Evolutionary conservation across 306 rosid species (phyloP).

Genomic region (Ammopiptanthus mongolicus): DNA sequence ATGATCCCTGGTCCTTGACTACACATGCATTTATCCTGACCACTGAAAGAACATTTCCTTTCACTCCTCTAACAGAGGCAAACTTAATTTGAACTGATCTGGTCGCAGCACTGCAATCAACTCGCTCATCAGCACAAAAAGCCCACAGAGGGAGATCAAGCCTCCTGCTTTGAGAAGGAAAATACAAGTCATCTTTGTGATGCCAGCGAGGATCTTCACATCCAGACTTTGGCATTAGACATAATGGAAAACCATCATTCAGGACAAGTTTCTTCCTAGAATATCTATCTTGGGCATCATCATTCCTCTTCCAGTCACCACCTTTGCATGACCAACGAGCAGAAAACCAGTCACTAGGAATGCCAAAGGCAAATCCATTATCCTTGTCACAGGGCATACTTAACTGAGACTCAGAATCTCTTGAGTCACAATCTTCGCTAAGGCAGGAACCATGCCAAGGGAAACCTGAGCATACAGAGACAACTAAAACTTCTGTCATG

Average conservation of each 20-base stretch:
- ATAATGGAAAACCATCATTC: conserved; percentile 76
- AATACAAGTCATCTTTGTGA: conserved; percentile 75
- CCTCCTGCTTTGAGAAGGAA: conserved; percentile 73
- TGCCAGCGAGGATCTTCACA: conserved; percentile 96
- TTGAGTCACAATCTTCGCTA: conserved; percentile 37
- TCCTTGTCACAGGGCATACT: conserved; percentile 51
- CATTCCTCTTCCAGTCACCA: conserved; percentile 97
- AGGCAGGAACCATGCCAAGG: conserved; percentile 35
- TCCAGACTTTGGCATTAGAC: conserved; percentile 86
- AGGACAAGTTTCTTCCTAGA: conserved; percentile 78
- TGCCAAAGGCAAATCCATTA: conserved; percentile 34
- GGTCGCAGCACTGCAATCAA: conserved; percentile 40
- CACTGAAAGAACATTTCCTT: conserved; percentile 80
- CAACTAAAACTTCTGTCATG: not conserved
- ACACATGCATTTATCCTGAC: conserved; percentile 95
- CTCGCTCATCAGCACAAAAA: conserved; percentile 70
- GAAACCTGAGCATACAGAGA: conserved; percentile 48
- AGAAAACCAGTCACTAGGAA: conserved; percentile 72
- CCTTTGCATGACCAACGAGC: conserved; percentile 95
- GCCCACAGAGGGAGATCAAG: conserved; percentile 97
- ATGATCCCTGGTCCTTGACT: conserved; percentile 80
- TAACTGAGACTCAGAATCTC: conserved; percentile 43
- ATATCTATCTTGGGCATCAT: conserved; percentile 70
- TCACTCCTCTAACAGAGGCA: conserved; percentile 55
- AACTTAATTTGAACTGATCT: conserved; percentile 54